These are phyloP conservation scores for Agrocybe chaxingu DNA, from an alignment of 768 basidiomycete genomes.

Conservation along the genomic window DNA sequence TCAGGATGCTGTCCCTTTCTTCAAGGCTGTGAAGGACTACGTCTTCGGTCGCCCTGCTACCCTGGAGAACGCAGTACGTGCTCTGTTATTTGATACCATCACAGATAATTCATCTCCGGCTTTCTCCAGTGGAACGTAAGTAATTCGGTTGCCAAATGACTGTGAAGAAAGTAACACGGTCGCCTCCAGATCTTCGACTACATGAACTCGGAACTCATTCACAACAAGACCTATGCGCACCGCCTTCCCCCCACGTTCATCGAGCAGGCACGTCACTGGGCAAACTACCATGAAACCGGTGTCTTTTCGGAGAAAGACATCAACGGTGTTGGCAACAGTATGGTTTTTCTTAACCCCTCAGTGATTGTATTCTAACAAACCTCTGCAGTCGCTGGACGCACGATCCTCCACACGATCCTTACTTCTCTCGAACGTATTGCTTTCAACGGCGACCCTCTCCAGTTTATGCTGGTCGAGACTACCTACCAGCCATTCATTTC, in stretches of 20 bases:
- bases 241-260: constrained; percentile 77
- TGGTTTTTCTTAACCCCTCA: constrained; percentile 23
- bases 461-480: constrained; percentile 73
- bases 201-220: constrained; percentile 68
- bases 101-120: constrained; percentile 12
- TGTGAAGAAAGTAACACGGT: constrained; percentile 7
- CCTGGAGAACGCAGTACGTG: constrained; percentile 66
- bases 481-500: constrained; percentile 93
- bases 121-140: constrained; percentile 71
- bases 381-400: constrained; percentile 73
- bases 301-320: constrained; percentile 65
- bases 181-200: constrained; percentile 65
- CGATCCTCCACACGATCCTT: constrained; percentile 70
- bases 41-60: constrained; percentile 65
- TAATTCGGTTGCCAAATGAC: constrained; percentile 1
- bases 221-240: constrained; percentile 81
- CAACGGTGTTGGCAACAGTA: constrained; percentile 75
- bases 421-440: constrained; percentile 72
- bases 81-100: neutral
- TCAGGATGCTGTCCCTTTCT: constrained; percentile 61
- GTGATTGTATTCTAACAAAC: neutral
- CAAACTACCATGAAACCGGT: constrained; percentile 76
- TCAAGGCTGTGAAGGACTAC: constrained; percentile 63
- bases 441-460: constrained; percentile 75
- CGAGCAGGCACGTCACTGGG: constrained; percentile 71